These are phyloP conservation scores for Grosmannia serpens DNA, from an alignment of 2,329 filamentous ascomycete species.

Conservation along the genomic window DNA sequence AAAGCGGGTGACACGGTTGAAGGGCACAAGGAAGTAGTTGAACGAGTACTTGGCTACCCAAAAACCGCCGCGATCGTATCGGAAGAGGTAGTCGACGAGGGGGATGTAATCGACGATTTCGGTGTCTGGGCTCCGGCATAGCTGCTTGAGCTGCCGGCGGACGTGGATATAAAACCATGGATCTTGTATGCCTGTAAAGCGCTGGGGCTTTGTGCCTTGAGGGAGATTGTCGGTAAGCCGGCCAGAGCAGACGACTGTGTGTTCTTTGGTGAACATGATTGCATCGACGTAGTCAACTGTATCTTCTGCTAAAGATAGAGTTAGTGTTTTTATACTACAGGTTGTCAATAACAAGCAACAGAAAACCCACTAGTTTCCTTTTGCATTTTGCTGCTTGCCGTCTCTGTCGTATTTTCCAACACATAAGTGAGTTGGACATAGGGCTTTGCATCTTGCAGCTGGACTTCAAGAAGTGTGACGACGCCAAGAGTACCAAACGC, in stretches of 20 bases:
- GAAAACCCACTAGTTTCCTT: slow-evolving; percentile 10
- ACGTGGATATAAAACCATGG: slow-evolving; percentile 68
- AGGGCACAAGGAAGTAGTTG: slow-evolving; percentile 39
- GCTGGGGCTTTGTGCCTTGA: slow-evolving; percentile 20
- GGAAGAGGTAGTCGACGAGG: slow-evolving; percentile 55
- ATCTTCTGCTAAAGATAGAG: neutral
- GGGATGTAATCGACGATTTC: slow-evolving; percentile 39
- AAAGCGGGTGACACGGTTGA: slow-evolving; percentile 47
- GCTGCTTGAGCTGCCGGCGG: slow-evolving; percentile 25
- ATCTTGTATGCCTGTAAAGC: slow-evolving; percentile 48
- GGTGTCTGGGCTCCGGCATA: slow-evolving; percentile 12
- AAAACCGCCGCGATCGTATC: slow-evolving; percentile 59
- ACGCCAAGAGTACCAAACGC: slow-evolving; percentile 51
- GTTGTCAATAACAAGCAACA: neutral
- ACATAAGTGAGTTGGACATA: slow-evolving; percentile 47
- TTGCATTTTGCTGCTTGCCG: slow-evolving; percentile 24
- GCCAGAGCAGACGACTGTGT: slow-evolving; percentile 50
- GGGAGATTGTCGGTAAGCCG: slow-evolving; percentile 37
- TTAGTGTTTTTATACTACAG: neutral
- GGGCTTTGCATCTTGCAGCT: slow-evolving; percentile 38
- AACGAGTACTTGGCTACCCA: slow-evolving; percentile 55
- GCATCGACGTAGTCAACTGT: slow-evolving; percentile 53
- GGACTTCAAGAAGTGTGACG: slow-evolving; percentile 46
- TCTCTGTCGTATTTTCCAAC: slow-evolving; percentile 26
- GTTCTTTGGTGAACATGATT: slow-evolving; percentile 46